Evolutionary conservation across 495 filamentous ascomycete genomes (phyloP), one percentile per base, ranked within the genome.

Genomic region (Alectoria sarmentosa): DNA sequence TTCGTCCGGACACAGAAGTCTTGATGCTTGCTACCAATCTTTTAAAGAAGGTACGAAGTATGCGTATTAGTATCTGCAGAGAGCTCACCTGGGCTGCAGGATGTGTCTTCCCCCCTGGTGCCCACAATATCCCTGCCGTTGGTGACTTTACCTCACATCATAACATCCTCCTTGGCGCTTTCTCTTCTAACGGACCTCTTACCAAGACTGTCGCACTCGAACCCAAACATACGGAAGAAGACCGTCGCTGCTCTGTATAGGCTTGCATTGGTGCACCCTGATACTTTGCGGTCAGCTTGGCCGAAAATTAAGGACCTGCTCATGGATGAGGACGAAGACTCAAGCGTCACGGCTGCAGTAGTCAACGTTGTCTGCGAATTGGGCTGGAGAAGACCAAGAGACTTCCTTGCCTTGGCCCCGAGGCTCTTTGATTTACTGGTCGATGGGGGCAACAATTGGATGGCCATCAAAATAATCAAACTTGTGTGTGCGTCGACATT

Each of bases 401-500:
- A 98, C 72, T 98, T 98, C 69, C 82, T 98, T 4, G 88, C 95
- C 11, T 77, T 98, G 19, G 94, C 94, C 8, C 94, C 95, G 15
- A 82, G 94, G 59, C 77, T 98, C 39, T 98, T 98, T 67, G 90
- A 95, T 61, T 78, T 98, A 15, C 78, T 98, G 14, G 92, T 96
- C n/a, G 89, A 93, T 60, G 84, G 90, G 38, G 89, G 88, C 9
- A 98, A 98, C 73, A 98, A 98, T 76, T 98, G 94, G 94, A 98
- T 98, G 93, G 92, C 91, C 39, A 98, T 98, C 72, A 98, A 98
- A 70, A 84, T 98, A 62, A 98, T 98, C 72, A 98, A 98, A 74
- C 83, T 98, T 59, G 92, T 94, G 71, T 65, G 86, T 76, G 23
- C 42, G 32, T 55, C 23, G 21, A 23, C 13, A 41, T 14, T 37